A percentile compares a stretch with the other conserved stretches of the same genome.
phyloP scores from a whole-genome alignment of 2,329 filamentous ascomycete species.

The Tolypocladium album region DNA sequence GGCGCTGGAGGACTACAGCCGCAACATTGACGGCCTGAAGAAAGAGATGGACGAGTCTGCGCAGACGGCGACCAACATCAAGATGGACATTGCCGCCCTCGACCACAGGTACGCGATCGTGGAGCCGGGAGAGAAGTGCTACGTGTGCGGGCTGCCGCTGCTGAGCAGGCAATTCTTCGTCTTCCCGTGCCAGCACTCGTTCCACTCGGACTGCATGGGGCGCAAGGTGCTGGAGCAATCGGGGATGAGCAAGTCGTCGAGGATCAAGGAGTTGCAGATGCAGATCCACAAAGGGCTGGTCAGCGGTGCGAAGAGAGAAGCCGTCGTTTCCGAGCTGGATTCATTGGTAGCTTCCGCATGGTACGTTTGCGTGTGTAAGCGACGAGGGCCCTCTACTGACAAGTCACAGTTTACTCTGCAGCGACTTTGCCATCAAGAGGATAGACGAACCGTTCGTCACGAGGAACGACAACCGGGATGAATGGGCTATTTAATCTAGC shows the following conservation, averaged over 20 bases:
- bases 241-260: constrained; percentile 61
- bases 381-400: background rate
- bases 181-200: constrained; percentile 95
- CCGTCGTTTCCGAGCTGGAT: constrained; percentile 80
- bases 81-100: constrained; percentile 74
- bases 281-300: constrained; percentile 71
- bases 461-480: constrained; percentile 58
- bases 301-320: constrained; percentile 62
- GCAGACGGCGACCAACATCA: constrained; percentile 81
- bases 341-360: constrained; percentile 83
- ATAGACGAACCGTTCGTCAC: constrained; percentile 89
- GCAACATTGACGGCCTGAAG: constrained; percentile 79
- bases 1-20: constrained; percentile 85
- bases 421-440: constrained; percentile 86
- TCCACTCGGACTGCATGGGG: constrained; percentile 90
- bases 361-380: constrained; percentile 33
- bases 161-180: constrained; percentile 93
- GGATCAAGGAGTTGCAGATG: constrained; percentile 76
- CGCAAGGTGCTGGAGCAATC: constrained; percentile 75
- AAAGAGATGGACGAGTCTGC: constrained; percentile 94
- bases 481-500: constrained; percentile 57
- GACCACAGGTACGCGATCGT: constrained; percentile 92
- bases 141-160: constrained; percentile 74
- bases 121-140: constrained; percentile 90
- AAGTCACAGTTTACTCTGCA: constrained; percentile 67